Conservation (phyloP, 176 grass and related monocot genomes). For the Eleusine indica region DNA sequence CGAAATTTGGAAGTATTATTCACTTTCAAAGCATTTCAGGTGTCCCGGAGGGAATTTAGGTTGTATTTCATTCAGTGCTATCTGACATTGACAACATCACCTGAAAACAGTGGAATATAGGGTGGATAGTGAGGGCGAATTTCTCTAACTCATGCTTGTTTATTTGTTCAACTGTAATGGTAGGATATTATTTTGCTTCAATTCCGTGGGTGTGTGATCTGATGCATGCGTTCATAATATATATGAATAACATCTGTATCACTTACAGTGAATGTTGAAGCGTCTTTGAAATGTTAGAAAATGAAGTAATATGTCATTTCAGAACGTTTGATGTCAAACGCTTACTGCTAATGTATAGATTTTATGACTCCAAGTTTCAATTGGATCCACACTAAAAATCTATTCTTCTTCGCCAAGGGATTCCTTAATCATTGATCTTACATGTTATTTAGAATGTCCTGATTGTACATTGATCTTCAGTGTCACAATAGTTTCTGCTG, state of each 20-base stretch:
- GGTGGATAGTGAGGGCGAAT: background rate
- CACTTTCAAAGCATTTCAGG: background rate
- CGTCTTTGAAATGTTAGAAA: background rate
- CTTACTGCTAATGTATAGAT: background rate
- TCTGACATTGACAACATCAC: conserved; percentile 2
- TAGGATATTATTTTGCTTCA: background rate
- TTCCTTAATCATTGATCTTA: background rate
- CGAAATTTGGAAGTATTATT: background rate
- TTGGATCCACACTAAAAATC: background rate
- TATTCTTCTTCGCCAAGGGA: background rate
- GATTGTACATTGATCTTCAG: background rate
- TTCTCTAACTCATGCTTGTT: background rate
- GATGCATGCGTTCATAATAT: background rate
- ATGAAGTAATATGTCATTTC: background rate
- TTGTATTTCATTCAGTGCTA: background rate
- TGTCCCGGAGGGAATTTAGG: background rate
- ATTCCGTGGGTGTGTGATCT: background rate
- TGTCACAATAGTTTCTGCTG: conserved; percentile 7
- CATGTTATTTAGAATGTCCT: background rate
- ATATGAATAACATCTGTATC: background rate
- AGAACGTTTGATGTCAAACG: background rate
- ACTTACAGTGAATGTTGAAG: background rate
- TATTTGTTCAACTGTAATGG: background rate
- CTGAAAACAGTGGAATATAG: background rate
- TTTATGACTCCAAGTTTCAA: background rate